Evolutionary conservation across 306 rosid species (phyloP).

Genomic region (Glycine tomentella): DNA sequence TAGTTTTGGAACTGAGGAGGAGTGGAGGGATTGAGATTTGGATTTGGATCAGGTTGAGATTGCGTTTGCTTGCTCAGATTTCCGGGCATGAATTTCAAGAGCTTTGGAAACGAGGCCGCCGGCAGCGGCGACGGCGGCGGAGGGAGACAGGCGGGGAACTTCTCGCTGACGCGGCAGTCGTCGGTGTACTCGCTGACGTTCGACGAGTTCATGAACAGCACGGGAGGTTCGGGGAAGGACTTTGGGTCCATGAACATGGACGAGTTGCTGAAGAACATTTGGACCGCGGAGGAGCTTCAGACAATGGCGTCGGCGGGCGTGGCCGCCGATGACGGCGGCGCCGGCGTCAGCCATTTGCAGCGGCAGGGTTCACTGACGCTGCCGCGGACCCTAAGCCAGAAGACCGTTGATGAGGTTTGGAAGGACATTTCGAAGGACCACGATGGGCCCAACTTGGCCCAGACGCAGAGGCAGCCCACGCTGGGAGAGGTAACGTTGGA

Average conservation of each 20-base stretch:
- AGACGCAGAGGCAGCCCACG: conserved; percentile 81
- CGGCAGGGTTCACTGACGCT: conserved; percentile 88
- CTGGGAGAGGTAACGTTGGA: conserved; percentile 93
- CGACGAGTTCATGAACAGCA: conserved; percentile 80
- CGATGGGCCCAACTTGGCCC: conserved; percentile 55
- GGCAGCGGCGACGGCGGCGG: conserved; percentile 45
- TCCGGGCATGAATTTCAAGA: conserved; percentile 63
- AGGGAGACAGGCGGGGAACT: conserved; percentile 45
- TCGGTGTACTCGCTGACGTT: conserved; percentile 93
- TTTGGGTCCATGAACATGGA: conserved; percentile 99
- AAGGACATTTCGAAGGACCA: conserved; percentile 67
- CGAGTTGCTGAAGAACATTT: conserved; percentile 90
- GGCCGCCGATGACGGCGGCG: conserved; percentile 49
- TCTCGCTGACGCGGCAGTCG: conserved; percentile 63
- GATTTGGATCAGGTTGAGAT: conserved; percentile 43
- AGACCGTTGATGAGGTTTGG: conserved; percentile 96
- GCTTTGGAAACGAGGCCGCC: conserved; percentile 60
- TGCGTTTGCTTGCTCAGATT: conserved; percentile 46
- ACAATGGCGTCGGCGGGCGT: conserved; percentile 53
- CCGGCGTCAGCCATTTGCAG: conserved; percentile 59
- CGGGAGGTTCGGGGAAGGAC: conserved; percentile 85
- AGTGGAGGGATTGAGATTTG: conserved; percentile 41
- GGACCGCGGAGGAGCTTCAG: conserved; percentile 96
- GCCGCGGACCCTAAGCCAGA: conserved; percentile 89
- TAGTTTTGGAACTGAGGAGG: background rate